Base-by-base conservation (phyloP, 768 basidiomycete genomes). In the Pleurotus tuoliensis region DNA sequence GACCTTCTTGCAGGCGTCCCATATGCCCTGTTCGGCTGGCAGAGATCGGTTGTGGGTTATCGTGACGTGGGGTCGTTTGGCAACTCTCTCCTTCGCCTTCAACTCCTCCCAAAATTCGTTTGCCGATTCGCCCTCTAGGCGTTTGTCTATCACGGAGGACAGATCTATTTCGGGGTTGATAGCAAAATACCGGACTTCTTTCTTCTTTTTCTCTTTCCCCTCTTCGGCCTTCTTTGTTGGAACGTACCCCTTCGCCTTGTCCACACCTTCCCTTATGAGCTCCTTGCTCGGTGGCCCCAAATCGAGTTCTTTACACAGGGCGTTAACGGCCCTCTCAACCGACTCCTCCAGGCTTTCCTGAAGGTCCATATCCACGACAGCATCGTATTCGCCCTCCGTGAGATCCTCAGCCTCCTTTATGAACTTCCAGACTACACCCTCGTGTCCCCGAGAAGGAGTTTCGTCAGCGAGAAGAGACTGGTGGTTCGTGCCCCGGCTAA, bases 391-490 rank as follows among this genome's bases (percentile, higher is more conserved):
- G 13, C 63, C 62, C 1, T 75, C 72, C 1, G 77, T 69, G 6
- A 98, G 84, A 60, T 82, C 78, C 60, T 94, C 83, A 0, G 75
- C 68, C n/a, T 71, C 59, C 22, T 71, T 73, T 53, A 98, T 71
- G 73, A 99, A 98, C 70, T 75, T 77, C 84, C 86, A 86, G n/a
- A 98, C 69, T 16, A 95, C 82, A 4, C 82, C 76, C 69, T 97
- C 94, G 69, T 98, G 91, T 24, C 70, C 63, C 55, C 78, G 80
- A 15, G 71, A 66, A 13, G 66, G 55, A 8, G 64, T 67, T 4
- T 54, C 51, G 59, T 87, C 83, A 0, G 87, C 84, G 38, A 79
- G 83, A 0, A 99, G 81, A 0, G 82, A 81, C 67, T 98, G 90
- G 73, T 99, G 97, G 59, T 88, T 90, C 3, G 83, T 80, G 0